phyloP scores from a whole-genome alignment of 257 asterid species.

The Fraxinus pennsylvanica region DNA sequence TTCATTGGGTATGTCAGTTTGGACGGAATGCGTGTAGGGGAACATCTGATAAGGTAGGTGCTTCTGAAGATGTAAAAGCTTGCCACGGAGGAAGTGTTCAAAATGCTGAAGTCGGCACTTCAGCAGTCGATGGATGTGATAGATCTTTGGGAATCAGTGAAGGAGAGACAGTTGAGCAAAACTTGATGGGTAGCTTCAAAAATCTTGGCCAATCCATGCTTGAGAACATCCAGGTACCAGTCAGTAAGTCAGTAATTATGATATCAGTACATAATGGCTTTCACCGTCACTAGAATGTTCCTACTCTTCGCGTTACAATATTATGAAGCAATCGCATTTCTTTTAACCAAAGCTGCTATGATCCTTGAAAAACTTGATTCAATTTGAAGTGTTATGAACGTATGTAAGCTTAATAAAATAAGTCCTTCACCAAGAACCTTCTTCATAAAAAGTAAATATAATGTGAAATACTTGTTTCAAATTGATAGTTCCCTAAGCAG shows the following conservation, averaged over 20 bases:
- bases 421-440: neutral
- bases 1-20: constrained; percentile 51
- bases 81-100: constrained; percentile 21
- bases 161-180: constrained; percentile 47
- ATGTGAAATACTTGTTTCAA: neutral
- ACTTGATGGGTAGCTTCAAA: constrained; percentile 34
- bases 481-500: neutral
- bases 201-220: constrained; percentile 54
- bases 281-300: neutral
- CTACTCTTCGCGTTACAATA: neutral
- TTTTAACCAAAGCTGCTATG: constrained; percentile 2
- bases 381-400: constrained; percentile 6
- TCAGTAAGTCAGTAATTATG: constrained; percentile 12
- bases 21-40: constrained; percentile 41
- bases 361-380: neutral
- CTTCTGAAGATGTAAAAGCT: constrained; percentile 29
- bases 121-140: constrained; percentile 13
- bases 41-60: constrained; percentile 34
- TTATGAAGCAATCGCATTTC: neutral
- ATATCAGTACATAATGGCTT: neutral
- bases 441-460: neutral
- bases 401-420: neutral
- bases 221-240: constrained; percentile 50
- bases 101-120: constrained; percentile 12
- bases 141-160: constrained; percentile 28